Conservation (phyloP, 2,329 filamentous ascomycete genomes). For the Sodiomyces alkalinus region DNA sequence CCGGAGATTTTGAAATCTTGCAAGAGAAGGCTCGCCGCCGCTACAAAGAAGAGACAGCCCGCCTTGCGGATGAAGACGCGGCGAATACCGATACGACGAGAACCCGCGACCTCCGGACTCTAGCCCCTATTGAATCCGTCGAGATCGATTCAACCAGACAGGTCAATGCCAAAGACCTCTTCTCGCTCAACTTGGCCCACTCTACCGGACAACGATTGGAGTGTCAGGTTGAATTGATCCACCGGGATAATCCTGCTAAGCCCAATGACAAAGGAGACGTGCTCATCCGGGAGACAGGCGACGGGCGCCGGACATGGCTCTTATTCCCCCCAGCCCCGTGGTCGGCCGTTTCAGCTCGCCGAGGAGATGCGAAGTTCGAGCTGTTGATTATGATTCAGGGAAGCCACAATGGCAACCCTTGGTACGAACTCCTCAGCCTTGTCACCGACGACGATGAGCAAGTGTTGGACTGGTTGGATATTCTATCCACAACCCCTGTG, state of each 20-base stretch:
- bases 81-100: slow-evolving; percentile 68
- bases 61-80: slow-evolving; percentile 71
- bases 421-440: slow-evolving; percentile 75
- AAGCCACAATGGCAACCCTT: slow-evolving; percentile 46
- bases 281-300: slow-evolving; percentile 83
- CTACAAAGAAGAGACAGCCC: slow-evolving; percentile 51
- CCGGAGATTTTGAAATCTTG: slow-evolving; percentile 48
- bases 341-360: slow-evolving; percentile 61
- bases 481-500: slow-evolving; percentile 43
- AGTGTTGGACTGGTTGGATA: slow-evolving; percentile 72
- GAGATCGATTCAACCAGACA: slow-evolving; percentile 62
- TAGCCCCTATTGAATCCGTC: slow-evolving; percentile 56
- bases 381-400: slow-evolving; percentile 82
- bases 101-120: slow-evolving; percentile 61
- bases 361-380: slow-evolving; percentile 53
- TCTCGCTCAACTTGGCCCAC: slow-evolving; percentile 71
- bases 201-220: slow-evolving; percentile 82
- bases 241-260: slow-evolving; percentile 63
- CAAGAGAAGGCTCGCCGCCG: slow-evolving; percentile 61
- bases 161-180: slow-evolving; percentile 80
- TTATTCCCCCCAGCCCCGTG: slow-evolving; percentile 80
- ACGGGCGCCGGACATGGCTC: slow-evolving; percentile 58
- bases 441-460: slow-evolving; percentile 62
- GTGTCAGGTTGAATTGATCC: slow-evolving; percentile 75
- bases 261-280: slow-evolving; percentile 61